A percentile compares a stretch with the other conserved stretches of the same genome.
Conservation (phyloP, 495 filamentous ascomycete species). For the Daldinia concentrica region DNA sequence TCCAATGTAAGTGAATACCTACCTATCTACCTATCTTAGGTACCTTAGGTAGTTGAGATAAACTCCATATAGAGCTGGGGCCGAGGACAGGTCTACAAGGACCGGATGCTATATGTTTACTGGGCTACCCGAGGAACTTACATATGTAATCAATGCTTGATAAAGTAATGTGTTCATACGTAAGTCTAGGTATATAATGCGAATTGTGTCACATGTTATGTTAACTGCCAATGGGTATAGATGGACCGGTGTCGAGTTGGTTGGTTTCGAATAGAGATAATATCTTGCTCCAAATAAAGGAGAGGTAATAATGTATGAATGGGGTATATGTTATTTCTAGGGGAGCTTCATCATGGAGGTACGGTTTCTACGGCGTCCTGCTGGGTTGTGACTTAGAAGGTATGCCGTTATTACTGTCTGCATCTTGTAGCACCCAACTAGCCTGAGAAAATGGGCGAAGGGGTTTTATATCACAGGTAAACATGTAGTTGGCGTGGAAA, state of each 20-base stretch:
- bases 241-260: too few species aligned
- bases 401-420: not conserved
- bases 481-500: not conserved
- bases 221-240: too few species aligned
- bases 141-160: not conserved
- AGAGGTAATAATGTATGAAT: not conserved
- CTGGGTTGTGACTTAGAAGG: not conserved
- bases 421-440: not conserved
- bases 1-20: not conserved
- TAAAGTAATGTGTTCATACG: not conserved
- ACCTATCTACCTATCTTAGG: not conserved
- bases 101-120: too few species aligned
- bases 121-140: not conserved
- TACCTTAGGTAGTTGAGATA: not conserved
- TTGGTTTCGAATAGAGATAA: not conserved
- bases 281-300: not conserved
- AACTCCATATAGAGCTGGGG: too few species aligned
- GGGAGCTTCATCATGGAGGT: too few species aligned
- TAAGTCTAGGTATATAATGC: not conserved
- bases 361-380: not conserved
- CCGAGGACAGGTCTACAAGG: too few species aligned
- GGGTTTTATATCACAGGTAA: not conserved
- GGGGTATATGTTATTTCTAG: not conserved
- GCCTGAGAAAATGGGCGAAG: not conserved
- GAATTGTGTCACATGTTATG: too few species aligned